These are phyloP conservation scores for Farysia itapuensis DNA, from an alignment of 1,284 basidiomycete genomes.

Conservation along the genomic window DNA sequence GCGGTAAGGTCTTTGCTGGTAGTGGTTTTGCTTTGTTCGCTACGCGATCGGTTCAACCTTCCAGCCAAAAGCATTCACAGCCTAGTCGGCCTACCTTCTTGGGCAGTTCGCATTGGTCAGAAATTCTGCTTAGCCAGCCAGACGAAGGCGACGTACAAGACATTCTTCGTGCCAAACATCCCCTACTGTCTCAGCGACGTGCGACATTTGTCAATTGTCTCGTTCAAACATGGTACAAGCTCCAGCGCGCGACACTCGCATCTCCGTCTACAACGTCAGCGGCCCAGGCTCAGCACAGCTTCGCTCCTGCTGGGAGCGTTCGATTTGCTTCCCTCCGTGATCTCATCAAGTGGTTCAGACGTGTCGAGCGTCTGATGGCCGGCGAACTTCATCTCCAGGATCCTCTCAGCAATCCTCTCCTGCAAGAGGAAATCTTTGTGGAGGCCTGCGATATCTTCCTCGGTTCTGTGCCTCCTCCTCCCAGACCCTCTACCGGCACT, in stretches of 20 bases:
- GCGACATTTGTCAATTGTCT: conserved; percentile 28
- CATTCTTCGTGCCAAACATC: conserved; percentile 39
- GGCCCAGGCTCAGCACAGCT: background rate
- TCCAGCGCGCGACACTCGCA: conserved; percentile 26
- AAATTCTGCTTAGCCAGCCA: conserved; percentile 39
- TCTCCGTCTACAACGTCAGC: conserved; percentile 17
- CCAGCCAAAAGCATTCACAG: background rate
- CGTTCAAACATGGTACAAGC: conserved; percentile 45
- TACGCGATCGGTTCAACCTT: conserved; percentile 47
- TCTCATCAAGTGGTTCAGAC: conserved; percentile 80
- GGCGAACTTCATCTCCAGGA: conserved; percentile 7
- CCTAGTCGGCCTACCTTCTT: conserved; percentile 62
- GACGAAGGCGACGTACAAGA: conserved; percentile 36
- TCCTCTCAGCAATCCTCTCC: conserved; percentile 68
- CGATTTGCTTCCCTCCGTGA: conserved; percentile 71
- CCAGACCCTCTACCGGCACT: conserved; percentile 3
- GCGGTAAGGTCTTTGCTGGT: conserved; percentile 59
- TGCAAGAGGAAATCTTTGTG: conserved; percentile 86
- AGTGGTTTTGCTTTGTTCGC: conserved; percentile 62
- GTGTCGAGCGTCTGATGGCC: conserved; percentile 67
- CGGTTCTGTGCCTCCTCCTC: conserved; percentile 64
- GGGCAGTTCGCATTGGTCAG: conserved; percentile 67
- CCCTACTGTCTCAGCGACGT: conserved; percentile 16
- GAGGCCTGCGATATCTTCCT: conserved; percentile 93
- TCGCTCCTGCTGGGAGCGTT: conserved; percentile 16